Conservation (phyloP, 2,329 filamentous ascomycete genomes). For the Cytospora piceicola region DNA sequence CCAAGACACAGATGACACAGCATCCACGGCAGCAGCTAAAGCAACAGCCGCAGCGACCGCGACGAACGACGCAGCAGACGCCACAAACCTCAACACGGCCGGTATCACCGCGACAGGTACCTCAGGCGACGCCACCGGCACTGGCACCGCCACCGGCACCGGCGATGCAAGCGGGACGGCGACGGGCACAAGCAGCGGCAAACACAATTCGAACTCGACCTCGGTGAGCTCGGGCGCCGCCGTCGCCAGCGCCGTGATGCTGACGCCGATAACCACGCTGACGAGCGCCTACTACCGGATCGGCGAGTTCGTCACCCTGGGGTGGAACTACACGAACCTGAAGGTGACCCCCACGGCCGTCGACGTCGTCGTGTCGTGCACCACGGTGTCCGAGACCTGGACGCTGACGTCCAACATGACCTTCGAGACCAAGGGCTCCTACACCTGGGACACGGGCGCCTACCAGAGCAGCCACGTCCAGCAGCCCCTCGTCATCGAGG, state of each 20-base stretch:
- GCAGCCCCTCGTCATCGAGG: constrained; percentile 53
- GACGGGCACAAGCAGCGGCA: constrained; percentile 32
- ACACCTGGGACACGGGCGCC: constrained; percentile 61
- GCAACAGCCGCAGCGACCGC: constrained; percentile 30
- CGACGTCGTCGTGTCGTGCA: constrained; percentile 63
- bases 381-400: constrained; percentile 55
- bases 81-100: constrained; percentile 48
- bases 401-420: constrained; percentile 68
- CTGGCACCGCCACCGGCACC: constrained; percentile 36
- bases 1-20: constrained; percentile 28
- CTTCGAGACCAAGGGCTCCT: constrained; percentile 54
- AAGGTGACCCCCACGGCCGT: constrained; percentile 61
- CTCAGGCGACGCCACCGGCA: constrained; percentile 36
- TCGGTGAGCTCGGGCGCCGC: constrained; percentile 46
- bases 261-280: constrained; percentile 52
- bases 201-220: constrained; percentile 31
- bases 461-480: constrained; percentile 52
- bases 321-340: constrained; percentile 69
- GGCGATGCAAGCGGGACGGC: constrained; percentile 32
- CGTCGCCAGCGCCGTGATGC: constrained; percentile 56
- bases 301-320: constrained; percentile 61
- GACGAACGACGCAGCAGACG: constrained; percentile 37
- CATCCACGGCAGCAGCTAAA: constrained; percentile 32
- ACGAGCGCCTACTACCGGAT: constrained; percentile 62
- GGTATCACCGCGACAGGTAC: constrained; percentile 35